Base-by-base conservation (phyloP, 108 stramenopile genomes). In the Pinguiococcus pyrenoidosus region DNA sequence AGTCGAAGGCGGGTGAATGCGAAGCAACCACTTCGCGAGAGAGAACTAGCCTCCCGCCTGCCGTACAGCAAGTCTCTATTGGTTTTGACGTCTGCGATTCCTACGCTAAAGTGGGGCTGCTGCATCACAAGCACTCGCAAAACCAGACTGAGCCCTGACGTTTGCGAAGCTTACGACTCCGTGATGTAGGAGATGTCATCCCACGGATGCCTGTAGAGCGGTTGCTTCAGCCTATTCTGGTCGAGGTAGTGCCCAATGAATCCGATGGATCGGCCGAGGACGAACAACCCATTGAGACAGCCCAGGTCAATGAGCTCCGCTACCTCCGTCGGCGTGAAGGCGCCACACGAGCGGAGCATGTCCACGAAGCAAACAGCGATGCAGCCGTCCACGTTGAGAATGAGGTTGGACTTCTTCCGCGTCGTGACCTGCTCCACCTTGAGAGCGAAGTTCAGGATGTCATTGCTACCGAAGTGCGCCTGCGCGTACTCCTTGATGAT, bases 351-450 rank as follows among this genome's bases (percentile, higher is more conserved):
- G n/a, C 87, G 76, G 6, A 88, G 67, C 63, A 88, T 68, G 59
- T 88, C 87, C 22, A 88, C 87, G 51, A 88, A 88, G 69, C 84
- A 83, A 7, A 73, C 83, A 4, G 87, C 87, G 49, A 88, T 85
- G 57, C 82, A 83, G 3, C 87, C 87, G 65, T 88, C 87, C n/a
- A 88, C 87, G 54, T 88, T 88, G 5, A 88, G 65, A 49, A 88
- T 88, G 10, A 88, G 66, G 45, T 77, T 85, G 9, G 82, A 75
- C 61, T 74, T 79, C 71, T 88, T 88, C 66, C 76, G 75, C 8
- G 84, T 85, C 10, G 87, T 88, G 28, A 84, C 73, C 59, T 81
- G 78, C 54, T 88, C 87, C 21, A 88, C 82, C 9, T 71, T 76
- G 40, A 88, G 57, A 24, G 87, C 87, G 64, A 88, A 88, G 50